Evolutionary conservation across 2,329 filamentous ascomycete genomes (phyloP), one percentile per base, ranked within the genome.

Genomic region (Ophiostoma piceae): DNA sequence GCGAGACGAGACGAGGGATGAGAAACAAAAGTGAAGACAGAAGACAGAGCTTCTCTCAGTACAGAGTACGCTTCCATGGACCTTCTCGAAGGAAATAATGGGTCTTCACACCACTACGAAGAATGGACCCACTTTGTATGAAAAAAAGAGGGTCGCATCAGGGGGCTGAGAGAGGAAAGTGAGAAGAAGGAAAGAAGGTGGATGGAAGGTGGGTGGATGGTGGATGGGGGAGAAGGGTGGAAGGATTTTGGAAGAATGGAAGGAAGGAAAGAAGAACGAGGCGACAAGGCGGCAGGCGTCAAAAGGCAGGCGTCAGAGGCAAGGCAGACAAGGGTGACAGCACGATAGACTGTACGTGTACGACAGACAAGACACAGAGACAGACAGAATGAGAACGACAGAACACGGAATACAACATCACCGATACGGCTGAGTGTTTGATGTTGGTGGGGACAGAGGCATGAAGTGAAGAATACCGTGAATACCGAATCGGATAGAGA

Each of bases 21-120:
- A 57, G 26, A n/a, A 26, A 26, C 12, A 11, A 41, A 29, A 29
- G 26, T 29, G 26, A 29, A 29, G 26, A 29, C 26, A 29, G 26
- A 29, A 29, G 26, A 29, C 26, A 29, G 26, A 29, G 26, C 26
- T 29, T 29, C 26, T 29, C 26, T 29, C 26, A 29, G 26, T 29
- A 29, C 26, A 29, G 26, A 29, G 26, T 29, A 29, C 26, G 26
- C 26, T 29, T 29, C 26, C 26, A 29, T 29, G 26, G 26, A 19
- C 37, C 39, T 66, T 47, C 65, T 66, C 37, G 65, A 66, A 66
- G 39, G 39, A 66, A 66, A 47, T 1, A 66, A 8, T 9, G 65
- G 65, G 65, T 16, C 65, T 26, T 29, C 22, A 41, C 65, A 43
- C 35, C 64, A 66, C 35, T 39, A 37, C 32, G 32, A 64, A 12